Conservation (phyloP, 2,329 filamentous ascomycete genomes). For the Aotearoamyces nothofagi region DNA sequence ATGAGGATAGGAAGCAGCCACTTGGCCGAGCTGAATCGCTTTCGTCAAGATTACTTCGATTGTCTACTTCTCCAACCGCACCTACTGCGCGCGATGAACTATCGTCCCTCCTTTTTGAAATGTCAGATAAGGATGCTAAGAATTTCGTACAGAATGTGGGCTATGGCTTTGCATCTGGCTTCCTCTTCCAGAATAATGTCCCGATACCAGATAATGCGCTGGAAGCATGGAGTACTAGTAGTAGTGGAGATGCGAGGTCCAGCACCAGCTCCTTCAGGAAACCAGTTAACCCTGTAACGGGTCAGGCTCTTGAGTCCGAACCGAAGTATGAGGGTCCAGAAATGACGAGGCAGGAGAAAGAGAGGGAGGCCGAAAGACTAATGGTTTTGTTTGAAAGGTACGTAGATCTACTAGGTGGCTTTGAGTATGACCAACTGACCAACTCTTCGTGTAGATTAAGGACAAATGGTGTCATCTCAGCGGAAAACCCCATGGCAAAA, state of each 20-base stretch:
- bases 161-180: constrained; percentile 86
- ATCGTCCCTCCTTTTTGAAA: constrained; percentile 68
- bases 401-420: not conserved
- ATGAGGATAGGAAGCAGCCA: constrained; percentile 59
- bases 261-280: constrained; percentile 3
- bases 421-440: not conserved
- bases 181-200: constrained; percentile 73
- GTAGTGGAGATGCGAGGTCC: constrained; percentile 7
- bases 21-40: constrained; percentile 64
- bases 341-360: constrained; percentile 63
- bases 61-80: constrained; percentile 59
- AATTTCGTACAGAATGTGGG: constrained; percentile 84
- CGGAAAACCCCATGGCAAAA: constrained; percentile 4
- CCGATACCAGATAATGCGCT: constrained; percentile 53
- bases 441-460: constrained; percentile 2
- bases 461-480: constrained; percentile 4
- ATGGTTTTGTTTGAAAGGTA: constrained; percentile 2
- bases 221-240: constrained; percentile 30
- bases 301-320: constrained; percentile 62
- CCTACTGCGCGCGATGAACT: constrained; percentile 61
- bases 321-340: constrained; percentile 40
- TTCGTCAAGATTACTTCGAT: constrained; percentile 59
- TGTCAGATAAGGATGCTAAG: constrained; percentile 66
- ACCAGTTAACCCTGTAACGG: constrained; percentile 70
- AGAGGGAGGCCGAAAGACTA: constrained; percentile 6